Evolutionary conservation across 768 basidiomycete species (phyloP), one percentile per base, ranked within the genome.

Genomic region (Lentinula aciculospora): DNA sequence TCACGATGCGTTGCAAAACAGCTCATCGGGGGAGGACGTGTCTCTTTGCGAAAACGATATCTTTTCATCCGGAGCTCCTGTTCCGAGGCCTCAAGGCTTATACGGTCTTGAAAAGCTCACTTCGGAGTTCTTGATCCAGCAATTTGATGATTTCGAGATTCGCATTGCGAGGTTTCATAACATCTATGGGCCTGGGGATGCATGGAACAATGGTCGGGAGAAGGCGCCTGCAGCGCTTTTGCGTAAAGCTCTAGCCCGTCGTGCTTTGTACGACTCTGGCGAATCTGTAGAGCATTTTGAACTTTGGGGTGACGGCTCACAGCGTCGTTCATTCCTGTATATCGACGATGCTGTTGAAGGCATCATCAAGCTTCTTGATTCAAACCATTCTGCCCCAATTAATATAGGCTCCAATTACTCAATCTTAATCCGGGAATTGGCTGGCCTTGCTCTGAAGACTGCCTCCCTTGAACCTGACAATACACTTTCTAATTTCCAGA

Each of bases 71-170:
- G 81, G 72, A 71, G 60, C 50, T 2, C 68, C 66, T n/a, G n/a
- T n/a, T 2, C 80, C 80, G 3, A 58, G 60, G 4, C 79, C 81
- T 0, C 82, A 84, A 62, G 82, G 81, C 4, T 72, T 82, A 3
- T 85, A 85, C 42, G 84, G 84, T 17, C 72, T 82, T 4, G 82
- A 85, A 66, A 85, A 85, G 61, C 73, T 83, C 39, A 57, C 65
- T 25, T 76, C 78, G 0, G 84, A 85, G 62, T 66, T 77, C 15
- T 68, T 84, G 13, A 59, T 82, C 2, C 62, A 62, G 0, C 72
- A 70, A 19, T 69, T 66, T 1, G 55, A 64, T 0, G 62, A 62
- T 9, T 67, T 83, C 21, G 62, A 71, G 12, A 63, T 81, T 29
- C 74, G 71, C 13, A 75, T 84, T 46, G 80, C 79, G 0, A 75